Evolutionary conservation across 768 basidiomycete species (phyloP).

Genomic region (Tricholoma matsutake): DNA sequence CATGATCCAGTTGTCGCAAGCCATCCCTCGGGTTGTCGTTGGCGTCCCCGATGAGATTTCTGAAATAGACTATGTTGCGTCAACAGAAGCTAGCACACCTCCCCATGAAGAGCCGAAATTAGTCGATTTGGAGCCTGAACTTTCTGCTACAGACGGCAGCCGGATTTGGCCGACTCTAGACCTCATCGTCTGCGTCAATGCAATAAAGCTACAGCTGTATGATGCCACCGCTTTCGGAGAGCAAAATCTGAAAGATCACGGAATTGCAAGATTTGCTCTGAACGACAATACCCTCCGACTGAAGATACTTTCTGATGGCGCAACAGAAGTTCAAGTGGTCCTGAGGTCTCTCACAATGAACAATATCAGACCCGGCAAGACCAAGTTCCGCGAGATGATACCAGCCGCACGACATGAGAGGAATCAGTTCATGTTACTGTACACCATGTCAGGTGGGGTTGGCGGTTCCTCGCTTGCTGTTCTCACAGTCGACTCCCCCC

Average conservation of each 20-base stretch:
- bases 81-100: constrained; percentile 13
- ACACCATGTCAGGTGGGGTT: constrained; percentile 66
- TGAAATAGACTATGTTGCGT: constrained; percentile 23
- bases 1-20: constrained; percentile 60
- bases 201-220: constrained; percentile 85
- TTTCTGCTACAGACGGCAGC: constrained; percentile 20
- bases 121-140: constrained; percentile 58
- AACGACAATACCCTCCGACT: constrained; percentile 75
- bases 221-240: constrained; percentile 59
- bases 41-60: constrained; percentile 41
- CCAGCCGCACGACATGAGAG: constrained; percentile 85
- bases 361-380: constrained; percentile 78
- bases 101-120: constrained; percentile 9
- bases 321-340: constrained; percentile 84
- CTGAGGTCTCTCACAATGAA: constrained; percentile 90
- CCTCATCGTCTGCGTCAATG: constrained; percentile 63
- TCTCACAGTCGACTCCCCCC: constrained; percentile 88
- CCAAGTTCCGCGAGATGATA: constrained; percentile 92
- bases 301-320: constrained; percentile 79
- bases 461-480: constrained; percentile 66
- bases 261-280: constrained; percentile 83
- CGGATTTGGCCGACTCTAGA: constrained; percentile 64
- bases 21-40: constrained; percentile 66
- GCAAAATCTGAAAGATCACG: constrained; percentile 63
- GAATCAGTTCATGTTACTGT: constrained; percentile 93